Evolutionary conservation across 768 basidiomycete genomes (phyloP).

Genomic region (Phlebiopsis gigantea): DNA sequence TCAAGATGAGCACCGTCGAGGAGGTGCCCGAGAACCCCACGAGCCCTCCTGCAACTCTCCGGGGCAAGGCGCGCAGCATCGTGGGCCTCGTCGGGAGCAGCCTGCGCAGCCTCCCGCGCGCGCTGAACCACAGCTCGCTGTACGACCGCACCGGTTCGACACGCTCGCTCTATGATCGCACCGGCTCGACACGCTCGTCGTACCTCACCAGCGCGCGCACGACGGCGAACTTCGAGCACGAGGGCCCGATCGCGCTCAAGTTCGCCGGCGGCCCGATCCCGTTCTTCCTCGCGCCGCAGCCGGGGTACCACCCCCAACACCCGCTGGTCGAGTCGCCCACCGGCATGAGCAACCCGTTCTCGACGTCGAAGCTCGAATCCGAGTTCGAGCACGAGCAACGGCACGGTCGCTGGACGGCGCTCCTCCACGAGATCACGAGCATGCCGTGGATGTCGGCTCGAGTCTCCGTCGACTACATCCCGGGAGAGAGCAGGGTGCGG

Average conservation of each 20-base stretch:
- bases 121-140: conserved; percentile 13
- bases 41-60: neutral
- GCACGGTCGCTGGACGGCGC: neutral
- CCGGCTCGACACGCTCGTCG: conserved; percentile 3
- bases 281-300: conserved; percentile 8
- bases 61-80: conserved; percentile 12
- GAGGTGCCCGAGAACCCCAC: conserved; percentile 8
- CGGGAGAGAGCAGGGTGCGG: conserved; percentile 6
- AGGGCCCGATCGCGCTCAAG: neutral
- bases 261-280: conserved; percentile 5
- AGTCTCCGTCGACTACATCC: conserved; percentile 12
- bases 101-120: conserved; percentile 14
- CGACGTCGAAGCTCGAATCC: conserved; percentile 8
- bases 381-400: neutral
- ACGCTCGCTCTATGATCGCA: neutral
- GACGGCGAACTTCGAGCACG: neutral
- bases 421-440: conserved; percentile 8
- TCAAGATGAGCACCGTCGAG: conserved; percentile 6
- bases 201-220: conserved; percentile 1
- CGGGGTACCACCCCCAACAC: neutral
- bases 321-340: neutral
- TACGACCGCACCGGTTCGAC: conserved; percentile 7
- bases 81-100: conserved; percentile 13
- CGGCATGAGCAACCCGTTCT: too few relatives aligned
- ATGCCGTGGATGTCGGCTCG: conserved; percentile 14